phyloP scores from a whole-genome alignment of 108 stramenopile genomes.

The Nannochloropsis gaditana region DNA sequence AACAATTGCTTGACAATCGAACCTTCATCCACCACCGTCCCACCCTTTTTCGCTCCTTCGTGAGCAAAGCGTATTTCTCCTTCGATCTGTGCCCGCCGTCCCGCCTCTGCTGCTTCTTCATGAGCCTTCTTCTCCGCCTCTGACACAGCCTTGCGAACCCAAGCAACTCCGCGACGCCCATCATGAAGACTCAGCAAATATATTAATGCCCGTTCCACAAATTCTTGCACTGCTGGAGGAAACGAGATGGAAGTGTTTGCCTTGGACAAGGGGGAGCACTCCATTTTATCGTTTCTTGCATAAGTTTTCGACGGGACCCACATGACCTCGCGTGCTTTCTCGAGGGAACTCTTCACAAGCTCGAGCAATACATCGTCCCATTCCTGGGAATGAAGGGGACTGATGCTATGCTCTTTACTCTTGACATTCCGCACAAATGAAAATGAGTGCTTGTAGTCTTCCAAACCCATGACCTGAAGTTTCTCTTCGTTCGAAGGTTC shows the following conservation, averaged over 20 bases:
- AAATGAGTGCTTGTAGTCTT: constrained; percentile 14
- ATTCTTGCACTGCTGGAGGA: not conserved
- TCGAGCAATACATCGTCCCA: not conserved
- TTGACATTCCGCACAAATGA: not conserved
- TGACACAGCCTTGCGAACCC: not conserved
- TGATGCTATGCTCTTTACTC: no score
- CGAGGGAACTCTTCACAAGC: not conserved
- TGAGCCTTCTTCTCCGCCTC: constrained; percentile 11
- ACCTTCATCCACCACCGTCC: not conserved
- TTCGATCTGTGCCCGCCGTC: not conserved
- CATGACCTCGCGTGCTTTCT: not conserved
- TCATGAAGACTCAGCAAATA: not conserved
- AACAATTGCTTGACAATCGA: constrained; percentile 2
- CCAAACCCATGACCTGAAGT: not conserved
- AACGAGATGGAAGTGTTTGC: not conserved
- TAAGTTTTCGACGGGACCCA: not conserved
- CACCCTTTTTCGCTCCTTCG: not conserved
- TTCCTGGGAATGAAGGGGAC: not conserved
- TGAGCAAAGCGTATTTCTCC: not conserved
- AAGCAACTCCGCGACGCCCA: not conserved
- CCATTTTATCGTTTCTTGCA: not conserved
- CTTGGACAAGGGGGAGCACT: not conserved
- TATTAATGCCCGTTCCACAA: not conserved
- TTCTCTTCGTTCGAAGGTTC: not conserved
- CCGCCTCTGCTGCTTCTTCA: constrained; percentile 19